Percentiles rank a stretch among this genome's conserved stretches.
Evolutionary conservation across 805 yeast species (phyloP).

Genomic region (Danielozyma ontarioensis): DNA sequence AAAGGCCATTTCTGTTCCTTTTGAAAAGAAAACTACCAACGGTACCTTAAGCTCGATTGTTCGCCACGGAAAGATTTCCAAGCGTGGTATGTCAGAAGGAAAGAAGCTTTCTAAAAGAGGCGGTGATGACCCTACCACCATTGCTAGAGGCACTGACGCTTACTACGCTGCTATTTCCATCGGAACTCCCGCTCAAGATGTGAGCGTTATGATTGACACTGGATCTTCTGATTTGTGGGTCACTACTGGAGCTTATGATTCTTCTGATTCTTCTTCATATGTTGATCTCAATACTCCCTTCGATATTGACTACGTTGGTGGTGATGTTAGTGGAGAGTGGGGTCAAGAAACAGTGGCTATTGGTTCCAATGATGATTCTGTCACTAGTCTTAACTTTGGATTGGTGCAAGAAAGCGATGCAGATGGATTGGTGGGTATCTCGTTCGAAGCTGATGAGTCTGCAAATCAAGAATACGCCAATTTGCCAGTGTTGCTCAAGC

Average conservation of each 20-base stretch:
- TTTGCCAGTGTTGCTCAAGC: constrained; percentile 1
- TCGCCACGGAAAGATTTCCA: too few relatives aligned
- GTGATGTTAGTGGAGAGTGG: not conserved
- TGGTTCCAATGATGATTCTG: not conserved
- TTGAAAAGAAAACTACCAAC: too few relatives aligned
- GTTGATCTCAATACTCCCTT: not conserved
- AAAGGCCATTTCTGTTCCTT: too few relatives aligned
- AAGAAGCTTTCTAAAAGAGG: too few relatives aligned
- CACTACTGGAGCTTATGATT: constrained; percentile 1
- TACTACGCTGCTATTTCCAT: too few relatives aligned
- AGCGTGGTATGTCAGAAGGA: too few relatives aligned
- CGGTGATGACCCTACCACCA: too few relatives aligned
- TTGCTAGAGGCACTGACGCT: too few relatives aligned
- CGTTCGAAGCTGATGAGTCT: too few relatives aligned
- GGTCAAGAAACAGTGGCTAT: not conserved
- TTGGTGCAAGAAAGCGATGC: not conserved
- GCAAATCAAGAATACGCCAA: not conserved
- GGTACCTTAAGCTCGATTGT: too few relatives aligned
- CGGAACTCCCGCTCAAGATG: not conserved
- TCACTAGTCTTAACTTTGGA: not conserved
- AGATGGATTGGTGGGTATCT: not conserved
- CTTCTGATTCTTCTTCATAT: constrained; percentile 1
- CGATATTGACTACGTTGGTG: too few relatives aligned
- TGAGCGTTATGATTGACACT: not conserved
- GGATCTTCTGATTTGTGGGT: constrained; percentile 9